A percentile compares a stretch with the other conserved stretches of the same genome.
phyloP scores from a whole-genome alignment of 1,284 basidiomycete genomes.

The Pyrrhoderma lamaoense region DNA sequence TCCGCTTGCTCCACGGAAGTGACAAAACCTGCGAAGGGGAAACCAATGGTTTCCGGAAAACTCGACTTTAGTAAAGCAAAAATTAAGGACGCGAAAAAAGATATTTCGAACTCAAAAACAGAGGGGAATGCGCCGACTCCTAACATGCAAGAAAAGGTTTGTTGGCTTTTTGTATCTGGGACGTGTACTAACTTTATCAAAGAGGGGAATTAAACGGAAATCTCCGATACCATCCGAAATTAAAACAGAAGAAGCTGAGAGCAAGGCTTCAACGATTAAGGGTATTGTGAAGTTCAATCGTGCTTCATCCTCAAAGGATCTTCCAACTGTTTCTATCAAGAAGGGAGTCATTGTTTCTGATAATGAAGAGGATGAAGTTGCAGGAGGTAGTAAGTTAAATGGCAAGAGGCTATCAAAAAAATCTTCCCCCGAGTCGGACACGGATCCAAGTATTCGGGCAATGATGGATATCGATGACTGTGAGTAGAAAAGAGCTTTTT shows the following conservation, averaged over 20 bases:
- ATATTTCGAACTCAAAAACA: not conserved
- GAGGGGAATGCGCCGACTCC: constrained; percentile 19
- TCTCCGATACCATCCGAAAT: constrained; percentile 9
- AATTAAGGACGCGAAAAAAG: constrained; percentile 30
- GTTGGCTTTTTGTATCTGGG: not conserved
- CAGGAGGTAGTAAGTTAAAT: constrained; percentile 18
- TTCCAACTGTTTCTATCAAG: constrained; percentile 29
- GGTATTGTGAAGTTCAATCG: constrained; percentile 3
- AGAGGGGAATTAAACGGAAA: constrained; percentile 20
- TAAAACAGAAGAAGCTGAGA: not conserved
- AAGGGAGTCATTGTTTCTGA: constrained; percentile 49
- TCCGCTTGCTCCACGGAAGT: not conserved
- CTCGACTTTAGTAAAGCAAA: constrained; percentile 62
- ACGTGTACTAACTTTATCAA: not conserved
- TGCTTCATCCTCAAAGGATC: not conserved
- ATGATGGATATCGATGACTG: constrained; percentile 77
- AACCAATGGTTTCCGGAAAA: constrained; percentile 45
- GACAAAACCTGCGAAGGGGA: constrained; percentile 19
- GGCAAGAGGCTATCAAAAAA: constrained; percentile 24
- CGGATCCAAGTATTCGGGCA: constrained; percentile 42
- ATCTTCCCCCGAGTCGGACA: constrained; percentile 29
- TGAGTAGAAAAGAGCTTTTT: constrained; percentile 30
- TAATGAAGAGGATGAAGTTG: constrained; percentile 40
- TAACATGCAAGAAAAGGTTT: not conserved
- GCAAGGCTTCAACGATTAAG: not conserved